Evolutionary conservation across 2,329 filamentous ascomycete genomes (phyloP), one percentile per base, ranked within the genome.

Genomic region (Gyromitra esculenta): DNA sequence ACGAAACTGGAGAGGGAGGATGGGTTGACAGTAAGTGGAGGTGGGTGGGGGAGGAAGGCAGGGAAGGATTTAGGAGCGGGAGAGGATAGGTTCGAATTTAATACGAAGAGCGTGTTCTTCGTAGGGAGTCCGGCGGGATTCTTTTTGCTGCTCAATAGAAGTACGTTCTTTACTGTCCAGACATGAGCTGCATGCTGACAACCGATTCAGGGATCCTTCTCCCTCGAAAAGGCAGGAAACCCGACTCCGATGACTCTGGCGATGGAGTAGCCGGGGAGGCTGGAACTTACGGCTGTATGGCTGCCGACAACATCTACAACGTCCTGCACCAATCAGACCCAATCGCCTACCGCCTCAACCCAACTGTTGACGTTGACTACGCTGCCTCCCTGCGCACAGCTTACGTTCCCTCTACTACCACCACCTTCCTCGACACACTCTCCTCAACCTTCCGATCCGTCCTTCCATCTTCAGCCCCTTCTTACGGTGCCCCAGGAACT

Each of bases 221-320:
- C 5, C 96, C 96, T 15, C 90, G 96, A 15, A 52, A 54, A 45
- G 56, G 45, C 21, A 90, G 94, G 77, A 84, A 86, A 0, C 88
- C 87, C 18, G 91, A 93, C 79, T 83, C 84, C 21, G 84, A 83
- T 45, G 85, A 86, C 50, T 67, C 71, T 8, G 86, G 59, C 15
- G 54, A 59, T 6, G 54, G 86, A 5, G 88, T 98, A 41, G 91
- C 91, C n/a, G 92, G 92, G n/a, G 89, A 93, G 52, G 87, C 87
- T 18, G 94, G 92, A 39, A 89, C 87, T 5, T 97, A 97, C 82
- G 96, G 96, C 18, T 98, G 96, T 83, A 86, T 98, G 37, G 93
- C 95, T 0, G 91, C 98, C 0, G 93, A 98, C 84, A 99, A 98
- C 82, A 88, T 99, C 73, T 99, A 98, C 86, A 99, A 99, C 81